Evolutionary conservation across 768 basidiomycete genomes (phyloP).

Genomic region (Termitomyces sp.): DNA sequence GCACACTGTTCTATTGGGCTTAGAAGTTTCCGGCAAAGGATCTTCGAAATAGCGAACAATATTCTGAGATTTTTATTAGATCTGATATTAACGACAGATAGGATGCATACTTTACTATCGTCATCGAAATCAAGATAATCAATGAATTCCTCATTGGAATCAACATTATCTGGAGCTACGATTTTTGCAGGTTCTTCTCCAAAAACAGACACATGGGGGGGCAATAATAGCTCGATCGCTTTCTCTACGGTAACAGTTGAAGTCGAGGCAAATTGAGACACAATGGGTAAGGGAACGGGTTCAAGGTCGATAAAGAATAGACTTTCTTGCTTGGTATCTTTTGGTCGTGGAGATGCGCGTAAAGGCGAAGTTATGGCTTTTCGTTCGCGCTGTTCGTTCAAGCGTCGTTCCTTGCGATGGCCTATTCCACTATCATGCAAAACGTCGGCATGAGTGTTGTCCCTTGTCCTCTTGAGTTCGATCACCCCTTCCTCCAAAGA

Average conservation of each 20-base stretch:
- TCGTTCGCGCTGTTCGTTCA: conserved; percentile 7
- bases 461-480: not conserved
- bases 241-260: conserved; percentile 13
- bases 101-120: conserved; percentile 37
- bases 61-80: conserved; percentile 27
- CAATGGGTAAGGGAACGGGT: conserved; percentile 29
- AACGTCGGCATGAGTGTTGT: not conserved
- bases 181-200: conserved; percentile 41
- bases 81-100: not conserved
- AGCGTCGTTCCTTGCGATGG: conserved; percentile 1
- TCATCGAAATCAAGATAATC: conserved; percentile 76
- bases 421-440: not conserved
- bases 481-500: conserved; percentile 17
- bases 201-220: conserved; percentile 63
- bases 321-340: conserved; percentile 8
- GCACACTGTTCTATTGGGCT: conserved; percentile 52
- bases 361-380: conserved; percentile 8
- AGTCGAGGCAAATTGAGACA: conserved; percentile 8
- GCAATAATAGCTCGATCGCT: conserved; percentile 42
- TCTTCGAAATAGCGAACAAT: conserved; percentile 64
- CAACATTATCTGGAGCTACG: conserved; percentile 30
- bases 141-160: conserved; percentile 60
- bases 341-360: conserved; percentile 13
- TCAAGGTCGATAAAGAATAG: conserved; percentile 48
- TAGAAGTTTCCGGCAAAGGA: conserved; percentile 31